Evolutionary conservation across 257 asterid genomes (phyloP).

Genomic region (Cynanchum wilfordii): DNA sequence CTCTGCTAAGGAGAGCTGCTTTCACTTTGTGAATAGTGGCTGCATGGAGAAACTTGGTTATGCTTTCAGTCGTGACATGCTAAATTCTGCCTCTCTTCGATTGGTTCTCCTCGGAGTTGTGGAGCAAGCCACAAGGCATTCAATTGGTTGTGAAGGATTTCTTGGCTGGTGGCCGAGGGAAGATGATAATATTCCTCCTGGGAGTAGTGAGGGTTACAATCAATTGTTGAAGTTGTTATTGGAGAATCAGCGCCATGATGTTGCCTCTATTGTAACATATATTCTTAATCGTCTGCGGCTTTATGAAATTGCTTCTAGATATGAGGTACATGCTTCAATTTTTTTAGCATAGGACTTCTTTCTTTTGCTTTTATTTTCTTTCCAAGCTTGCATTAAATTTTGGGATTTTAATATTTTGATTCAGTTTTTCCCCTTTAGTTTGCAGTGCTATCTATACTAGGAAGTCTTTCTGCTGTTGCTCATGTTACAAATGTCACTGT

Average conservation of each 20-base stretch:
- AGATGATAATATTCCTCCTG: constrained; percentile 64
- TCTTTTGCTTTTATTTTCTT: not conserved
- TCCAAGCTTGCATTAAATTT: not conserved
- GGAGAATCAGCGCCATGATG: constrained; percentile 80
- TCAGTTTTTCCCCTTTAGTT: constrained; percentile 34
- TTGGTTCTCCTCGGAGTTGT: constrained; percentile 56
- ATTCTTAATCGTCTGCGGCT: constrained; percentile 80
- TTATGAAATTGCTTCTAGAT: constrained; percentile 91
- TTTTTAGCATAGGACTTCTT: constrained; percentile 12
- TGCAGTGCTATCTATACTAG: constrained; percentile 63
- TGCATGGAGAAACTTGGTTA: constrained; percentile 90
- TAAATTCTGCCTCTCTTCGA: constrained; percentile 46
- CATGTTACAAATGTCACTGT: constrained; percentile 39
- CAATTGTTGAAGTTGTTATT: constrained; percentile 74
- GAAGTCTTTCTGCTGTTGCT: constrained; percentile 46
- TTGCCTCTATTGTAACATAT: constrained; percentile 76
- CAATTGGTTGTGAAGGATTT: constrained; percentile 93
- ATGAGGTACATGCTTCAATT: constrained; percentile 61
- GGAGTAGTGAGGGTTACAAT: constrained; percentile 83
- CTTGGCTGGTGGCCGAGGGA: constrained; percentile 85
- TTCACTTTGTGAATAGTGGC: constrained; percentile 65
- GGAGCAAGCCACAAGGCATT: constrained; percentile 81
- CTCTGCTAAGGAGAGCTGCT: constrained; percentile 79
- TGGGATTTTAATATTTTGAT: not conserved
- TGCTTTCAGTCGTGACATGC: constrained; percentile 39